Evolutionary conservation across 1,139 yeast genomes (phyloP), one percentile per base, ranked within the genome.

Genomic region (Geotrichum australiense): DNA sequence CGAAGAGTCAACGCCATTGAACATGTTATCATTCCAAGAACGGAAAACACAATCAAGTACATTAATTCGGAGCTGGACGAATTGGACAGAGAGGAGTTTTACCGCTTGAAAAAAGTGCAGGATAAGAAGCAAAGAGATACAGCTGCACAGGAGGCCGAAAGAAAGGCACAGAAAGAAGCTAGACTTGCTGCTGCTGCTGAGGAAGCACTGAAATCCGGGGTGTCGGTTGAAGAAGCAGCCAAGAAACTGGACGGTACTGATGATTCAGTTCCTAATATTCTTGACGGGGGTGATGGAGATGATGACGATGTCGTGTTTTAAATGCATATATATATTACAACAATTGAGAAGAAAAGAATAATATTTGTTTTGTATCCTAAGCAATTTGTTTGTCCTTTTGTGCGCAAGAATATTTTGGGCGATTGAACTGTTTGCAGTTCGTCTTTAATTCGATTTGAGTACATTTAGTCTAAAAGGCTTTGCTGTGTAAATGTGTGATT

Each of bases 1-100:
- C 78, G 98, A 68, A 83, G 98, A 73, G 98, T 91, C 56, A 91
- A 91, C 64, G 97, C 98, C 52, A 91, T 91, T 66, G 98, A 91
- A 68, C 97, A 91, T 62, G 97, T 91, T 40, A 89, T 91, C 57
- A 91, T 91, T 47, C 98, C 98, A 49, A 77, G 97, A 65, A 89
- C 97, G 2, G 96, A 91, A 64, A 91, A 91, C 64, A 91, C 98
- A 26, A 91, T 91, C 57, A 75, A 83, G 48, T 39, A 91, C 64
- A 91, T 91, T 69, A 87, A 87, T 64, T 85, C 96, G 23, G 98
- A 91, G 63, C 74, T 91, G 62, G 98, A 91, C 64, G 98, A 91
- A 67, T 74, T 91, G 63, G 98, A 91, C 63, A 82, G 98, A 73
- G 98, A 91, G 66, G 98, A 91, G 66, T 91, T 91, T 61, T 91